Conservation (phyloP, 2,329 filamentous ascomycete genomes). For the Talaromyces sp. region DNA sequence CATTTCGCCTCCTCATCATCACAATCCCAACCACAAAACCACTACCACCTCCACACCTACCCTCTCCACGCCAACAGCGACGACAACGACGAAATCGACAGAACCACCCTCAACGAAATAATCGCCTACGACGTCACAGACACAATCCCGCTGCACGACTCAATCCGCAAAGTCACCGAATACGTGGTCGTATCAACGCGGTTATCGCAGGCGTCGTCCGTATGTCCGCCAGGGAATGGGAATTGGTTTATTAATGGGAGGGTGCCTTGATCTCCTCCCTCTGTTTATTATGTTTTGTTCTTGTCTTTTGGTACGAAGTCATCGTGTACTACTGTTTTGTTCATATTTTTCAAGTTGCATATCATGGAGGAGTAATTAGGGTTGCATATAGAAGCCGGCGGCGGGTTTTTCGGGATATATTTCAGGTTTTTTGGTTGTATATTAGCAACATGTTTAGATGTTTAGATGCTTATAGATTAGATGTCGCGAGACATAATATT, state of each 20-base stretch:
- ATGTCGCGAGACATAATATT: not conserved
- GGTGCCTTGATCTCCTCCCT: not conserved
- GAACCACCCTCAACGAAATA: not conserved
- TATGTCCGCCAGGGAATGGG: not conserved
- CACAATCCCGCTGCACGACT: not conserved
- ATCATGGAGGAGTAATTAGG: not conserved
- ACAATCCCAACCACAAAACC: not conserved
- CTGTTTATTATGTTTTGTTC: not conserved
- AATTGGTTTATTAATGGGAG: constrained; percentile 2
- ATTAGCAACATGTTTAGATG: not conserved
- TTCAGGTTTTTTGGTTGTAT: not conserved
- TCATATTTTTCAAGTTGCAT: not conserved
- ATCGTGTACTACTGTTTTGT: not conserved
- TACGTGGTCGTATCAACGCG: not conserved
- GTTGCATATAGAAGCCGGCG: not conserved
- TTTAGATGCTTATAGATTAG: not conserved
- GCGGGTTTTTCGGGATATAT: not conserved
- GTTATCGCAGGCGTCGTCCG: not conserved
- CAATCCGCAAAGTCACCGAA: not conserved
- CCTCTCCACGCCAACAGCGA: not conserved
- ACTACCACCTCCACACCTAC: not conserved
- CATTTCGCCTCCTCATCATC: not conserved
- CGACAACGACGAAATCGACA: not conserved
- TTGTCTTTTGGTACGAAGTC: not conserved
- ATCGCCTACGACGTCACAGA: not conserved